These are phyloP conservation scores for Ormosia semicastrata DNA, from an alignment of 306 rosid genomes.

Conservation along the genomic window DNA sequence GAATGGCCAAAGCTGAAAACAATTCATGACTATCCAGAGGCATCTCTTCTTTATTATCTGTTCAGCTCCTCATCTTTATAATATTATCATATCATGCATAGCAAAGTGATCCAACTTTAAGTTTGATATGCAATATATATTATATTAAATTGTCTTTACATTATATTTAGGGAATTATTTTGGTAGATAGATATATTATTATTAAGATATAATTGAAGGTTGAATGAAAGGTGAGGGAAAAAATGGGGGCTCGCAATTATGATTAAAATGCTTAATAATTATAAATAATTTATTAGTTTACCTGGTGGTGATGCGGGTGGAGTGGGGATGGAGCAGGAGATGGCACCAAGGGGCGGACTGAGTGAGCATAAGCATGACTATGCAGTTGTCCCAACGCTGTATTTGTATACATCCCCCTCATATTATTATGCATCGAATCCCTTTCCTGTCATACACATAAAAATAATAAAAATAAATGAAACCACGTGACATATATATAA, in stretches of 20 bases:
- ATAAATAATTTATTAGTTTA: not conserved
- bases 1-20: too few relatives aligned
- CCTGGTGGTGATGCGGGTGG: conserved; percentile 57
- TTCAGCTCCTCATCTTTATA: not conserved
- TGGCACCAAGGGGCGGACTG: conserved; percentile 64
- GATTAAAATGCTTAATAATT: not conserved
- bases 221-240: not conserved
- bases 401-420: conserved; percentile 49
- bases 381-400: conserved; percentile 73
- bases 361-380: conserved; percentile 30
- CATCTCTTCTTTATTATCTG: not conserved
- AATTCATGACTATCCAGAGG: too few relatives aligned
- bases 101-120: conserved; percentile 43
- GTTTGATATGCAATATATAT: conserved; percentile 7
- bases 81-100: conserved; percentile 21
- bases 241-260: not conserved
- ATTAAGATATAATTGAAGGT: not conserved
- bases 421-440: conserved; percentile 52
- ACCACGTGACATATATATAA: not conserved
- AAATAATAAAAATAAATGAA: too few relatives aligned
- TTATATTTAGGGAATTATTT: conserved; percentile 36
- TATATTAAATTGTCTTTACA: conserved; percentile 11
- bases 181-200: not conserved
- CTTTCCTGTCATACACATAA: conserved; percentile 48
- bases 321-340: conserved; percentile 55